Base-by-base conservation (phyloP, 2,329 filamentous ascomycete species). In the Talaromyces rugulosus region DNA sequence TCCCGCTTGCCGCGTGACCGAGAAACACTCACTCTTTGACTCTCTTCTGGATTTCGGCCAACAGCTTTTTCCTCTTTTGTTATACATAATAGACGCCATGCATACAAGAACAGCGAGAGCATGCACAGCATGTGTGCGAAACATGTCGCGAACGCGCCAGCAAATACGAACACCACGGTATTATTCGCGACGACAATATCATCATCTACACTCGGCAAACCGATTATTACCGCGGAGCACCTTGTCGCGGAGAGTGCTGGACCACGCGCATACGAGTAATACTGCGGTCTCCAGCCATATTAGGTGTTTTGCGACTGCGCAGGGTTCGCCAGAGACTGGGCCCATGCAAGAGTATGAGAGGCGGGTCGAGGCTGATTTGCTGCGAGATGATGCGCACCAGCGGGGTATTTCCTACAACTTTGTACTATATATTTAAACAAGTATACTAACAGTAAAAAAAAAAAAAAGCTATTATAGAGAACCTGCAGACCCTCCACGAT, bases 301-400 rank as follows among this genome's bases (percentile, higher is more conserved):
- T 27, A 51, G 57, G 3, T 53, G 33, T 23, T 57, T 63, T 44
- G 57, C 61, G 52, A 63, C 52, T 63, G 52, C 54, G 42, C 53
- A 51, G 42, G n/a, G 18, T 6, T 16, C 11, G 16, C 42, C 18
- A 9, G 7, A 23, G 18, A 47, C 42, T 6, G 93, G 93, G 0
- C 95, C 95, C 2, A 83, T 98, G 71, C 84, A 87, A 66, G 94
- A 98, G 76, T 99, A 99, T 75, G 89, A 97, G 74, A 82, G 84
- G 63, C 86, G 94, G 54, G 93, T 99, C 8, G 81, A 87, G 54
- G 79, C 82, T 51, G 91, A 92, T 11, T 81, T 85, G 56, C 75
- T 99, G 66, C 85, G 89, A 66, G 91, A 98, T 74, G 95, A 99
- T 74, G 87, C 92, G 66, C 91, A 97, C 77, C 95, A 99, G 76